Base-by-base conservation (phyloP, 2,329 filamentous ascomycete genomes). In the Diplodia seriata region DNA sequence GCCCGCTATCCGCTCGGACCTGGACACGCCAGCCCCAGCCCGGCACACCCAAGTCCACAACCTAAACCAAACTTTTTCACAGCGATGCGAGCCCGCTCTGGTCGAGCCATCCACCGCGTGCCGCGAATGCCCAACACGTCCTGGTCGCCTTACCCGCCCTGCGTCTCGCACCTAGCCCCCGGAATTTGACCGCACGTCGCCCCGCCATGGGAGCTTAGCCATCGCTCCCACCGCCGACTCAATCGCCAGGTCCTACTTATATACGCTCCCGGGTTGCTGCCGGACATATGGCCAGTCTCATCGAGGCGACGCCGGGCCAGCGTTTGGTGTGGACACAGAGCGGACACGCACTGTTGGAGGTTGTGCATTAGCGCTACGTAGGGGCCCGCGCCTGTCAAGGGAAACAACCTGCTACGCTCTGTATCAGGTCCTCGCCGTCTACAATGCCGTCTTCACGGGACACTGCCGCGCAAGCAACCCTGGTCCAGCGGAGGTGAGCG, bases 1-100 rank as follows among this genome's bases (percentile, higher is more conserved):
- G 59, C 47, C 59, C 59, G 59, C 50, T 33, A 49, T 63, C 59
- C 59, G 50, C 31, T 49, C 43, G 59, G 59, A 51, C 59, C 43
- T 47, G 59, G 59, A 63, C 59, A 63, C 59, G 47, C 59, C 59
- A 63, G 59, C 59, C 29, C 47, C 59, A 63, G 59, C 47, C 59
- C 47, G 50, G 59, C 59, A 63, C 59, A 63, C 59, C 59, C 29
- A 51, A 51, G 59, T 40, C 20, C 47, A 31, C 31, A 29, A 63
- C 36, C 47, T 51, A 31, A 63, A 38, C 31, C 59, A 23, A 49
- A 47, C 59, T 63, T 49, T 38, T 63, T 20, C 29, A 51, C 59
- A 38, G 47, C 47, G 29, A 38, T 23, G 26, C 59, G 59, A 51
- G 59, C 47, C 29, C n/a, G 43, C 14, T 20, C 51, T 20, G 31